Evolutionary conservation across 768 basidiomycete genomes (phyloP).

Genomic region (Gymnopilus dilepis): DNA sequence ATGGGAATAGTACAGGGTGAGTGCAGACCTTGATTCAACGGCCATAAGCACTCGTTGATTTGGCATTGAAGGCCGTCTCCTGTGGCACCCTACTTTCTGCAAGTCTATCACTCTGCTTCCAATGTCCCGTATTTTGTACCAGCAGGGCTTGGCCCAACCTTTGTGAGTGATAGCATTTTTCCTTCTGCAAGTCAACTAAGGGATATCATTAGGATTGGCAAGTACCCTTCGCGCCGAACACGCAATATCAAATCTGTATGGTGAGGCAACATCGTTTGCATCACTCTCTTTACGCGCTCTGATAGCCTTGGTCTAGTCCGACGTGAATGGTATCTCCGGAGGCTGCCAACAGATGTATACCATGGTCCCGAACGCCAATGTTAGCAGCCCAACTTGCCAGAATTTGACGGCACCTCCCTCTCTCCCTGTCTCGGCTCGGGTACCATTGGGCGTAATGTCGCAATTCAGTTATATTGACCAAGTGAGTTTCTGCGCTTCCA

Average conservation of each 20-base stretch:
- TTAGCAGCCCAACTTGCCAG: conserved; percentile 40
- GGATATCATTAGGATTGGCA: conserved; percentile 44
- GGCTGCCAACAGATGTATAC: conserved; percentile 58
- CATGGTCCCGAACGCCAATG: conserved; percentile 47
- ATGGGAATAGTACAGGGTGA: conserved; percentile 33
- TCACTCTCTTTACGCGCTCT: background rate
- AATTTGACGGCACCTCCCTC: conserved; percentile 43
- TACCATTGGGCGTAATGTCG: conserved; percentile 45
- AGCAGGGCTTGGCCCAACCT: conserved; percentile 39
- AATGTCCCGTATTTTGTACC: conserved; percentile 48
- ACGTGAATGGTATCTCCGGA: conserved; percentile 50
- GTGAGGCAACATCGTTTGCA: conserved; percentile 29
- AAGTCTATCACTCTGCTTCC: conserved; percentile 54
- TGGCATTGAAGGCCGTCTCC: conserved; percentile 44
- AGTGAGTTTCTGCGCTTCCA: conserved; percentile 28
- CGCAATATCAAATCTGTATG: conserved; percentile 65
- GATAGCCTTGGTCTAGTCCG: conserved; percentile 41
- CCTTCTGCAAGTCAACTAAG: background rate
- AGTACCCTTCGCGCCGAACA: conserved; percentile 56
- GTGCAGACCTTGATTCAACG: background rate
- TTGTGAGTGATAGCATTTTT: conserved; percentile 35
- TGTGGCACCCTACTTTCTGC: conserved; percentile 53
- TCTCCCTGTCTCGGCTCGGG: conserved; percentile 41
- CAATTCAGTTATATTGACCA: conserved; percentile 52
- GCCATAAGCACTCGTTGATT: background rate